Conservation (phyloP, 2,329 filamentous ascomycete species). For the Calonectria ilicicola region DNA sequence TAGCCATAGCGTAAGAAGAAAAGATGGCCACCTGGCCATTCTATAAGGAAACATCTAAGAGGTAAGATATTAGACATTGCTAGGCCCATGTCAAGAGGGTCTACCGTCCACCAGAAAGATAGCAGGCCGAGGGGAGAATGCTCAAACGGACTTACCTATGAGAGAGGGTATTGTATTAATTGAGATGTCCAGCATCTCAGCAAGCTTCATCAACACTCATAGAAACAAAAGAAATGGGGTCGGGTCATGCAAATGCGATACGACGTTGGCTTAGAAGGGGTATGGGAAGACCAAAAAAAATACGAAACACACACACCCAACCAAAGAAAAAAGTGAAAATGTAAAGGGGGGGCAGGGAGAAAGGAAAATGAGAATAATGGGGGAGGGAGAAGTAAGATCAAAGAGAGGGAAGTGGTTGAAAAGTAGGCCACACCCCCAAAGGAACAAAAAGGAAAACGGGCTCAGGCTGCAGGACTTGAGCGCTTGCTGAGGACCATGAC, state of each 20-base stretch:
- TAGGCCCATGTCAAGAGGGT: neutral
- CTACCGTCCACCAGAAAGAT: neutral
- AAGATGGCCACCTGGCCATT: constrained; percentile 54
- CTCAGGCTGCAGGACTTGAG: constrained; percentile 16
- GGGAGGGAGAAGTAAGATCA: constrained; percentile 8
- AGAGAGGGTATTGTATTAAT: constrained; percentile 40
- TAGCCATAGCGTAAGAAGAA: constrained; percentile 47
- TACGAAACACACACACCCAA: constrained; percentile 28
- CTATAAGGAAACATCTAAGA: constrained; percentile 56
- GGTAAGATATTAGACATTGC: constrained; percentile 17
- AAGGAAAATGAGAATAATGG: constrained; percentile 20
- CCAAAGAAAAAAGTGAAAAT: constrained; percentile 12
- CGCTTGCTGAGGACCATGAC: constrained; percentile 18
- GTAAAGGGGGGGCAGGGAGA: constrained; percentile 6
- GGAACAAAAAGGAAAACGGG: constrained; percentile 10
- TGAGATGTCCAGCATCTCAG: constrained; percentile 53
- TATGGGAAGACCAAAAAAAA: constrained; percentile 22
- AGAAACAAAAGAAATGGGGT: constrained; percentile 31
- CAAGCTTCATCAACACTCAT: constrained; percentile 43
- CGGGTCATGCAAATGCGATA: constrained; percentile 21
- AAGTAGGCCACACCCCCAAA: constrained; percentile 7
- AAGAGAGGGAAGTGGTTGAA: neutral
- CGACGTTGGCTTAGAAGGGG: constrained; percentile 16
- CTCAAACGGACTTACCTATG: constrained; percentile 38
- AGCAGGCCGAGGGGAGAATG: neutral